Evolutionary conservation across 306 rosid species (phyloP), one percentile per base, ranked within the genome.

Genomic region (Cicer arietinum): DNA sequence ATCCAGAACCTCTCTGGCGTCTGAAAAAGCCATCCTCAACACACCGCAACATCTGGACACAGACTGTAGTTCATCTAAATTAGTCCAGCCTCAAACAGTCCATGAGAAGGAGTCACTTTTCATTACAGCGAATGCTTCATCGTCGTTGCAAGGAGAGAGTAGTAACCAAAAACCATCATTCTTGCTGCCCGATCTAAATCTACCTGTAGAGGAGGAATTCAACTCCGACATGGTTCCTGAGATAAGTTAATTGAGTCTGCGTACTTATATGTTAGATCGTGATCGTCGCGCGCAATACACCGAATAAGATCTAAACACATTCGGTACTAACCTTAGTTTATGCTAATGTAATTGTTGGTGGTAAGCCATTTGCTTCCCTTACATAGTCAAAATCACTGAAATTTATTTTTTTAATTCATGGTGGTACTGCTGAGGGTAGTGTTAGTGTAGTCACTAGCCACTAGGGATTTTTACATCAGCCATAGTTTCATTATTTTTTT

Each of bases 111-210:
- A 25, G 17, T 39, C 43, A 20, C 14, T 2, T 13, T 45, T 41
- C 52, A 13, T 22, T 42, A 12, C 41, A 40, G 61, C 54, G 39
- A 84, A 56, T 60, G 70, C 64, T 67, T 64, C 85, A 20, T 60
- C 85, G 22, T 58, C 68, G 17, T 74, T 52, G 48, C 57, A 53
- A 14, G 69, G 68, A 42, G 95, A 85, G 66, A 69, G 54, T 30
- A 77, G 77, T 72, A 65, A 69, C 56, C 42, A 8, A 14, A 90
- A 65, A 43, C 37, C 74, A 10, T 63, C 68, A 5, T 73, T 79
- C 70, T 12, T 69, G 47, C 83, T 92, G 13, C 98, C 96, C 3
- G 98, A 93, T 83, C 83, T 93, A 63, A 93, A 93, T 78, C 67
- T 89, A 58, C 93, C 93, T 22, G 39, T 73, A 14, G 89, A 77